Percentiles rank a stretch among this genome's conserved stretches.
Conservation (phyloP, 345 rosid species). For the Rhodomyrtus tomentosa region DNA sequence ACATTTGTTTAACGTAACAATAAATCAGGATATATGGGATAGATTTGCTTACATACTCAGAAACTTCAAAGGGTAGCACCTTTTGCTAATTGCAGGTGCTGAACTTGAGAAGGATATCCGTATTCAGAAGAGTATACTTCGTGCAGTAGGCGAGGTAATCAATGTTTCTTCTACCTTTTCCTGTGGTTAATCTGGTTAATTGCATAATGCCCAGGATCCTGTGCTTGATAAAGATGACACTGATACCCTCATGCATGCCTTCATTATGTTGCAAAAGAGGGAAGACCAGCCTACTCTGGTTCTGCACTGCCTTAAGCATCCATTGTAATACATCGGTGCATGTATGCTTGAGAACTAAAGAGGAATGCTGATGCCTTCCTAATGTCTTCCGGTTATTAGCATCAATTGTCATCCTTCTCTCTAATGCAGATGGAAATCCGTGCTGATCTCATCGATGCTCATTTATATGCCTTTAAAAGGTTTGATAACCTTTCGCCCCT, state of each 20-base stretch:
- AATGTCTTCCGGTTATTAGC: not conserved
- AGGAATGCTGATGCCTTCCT: not conserved
- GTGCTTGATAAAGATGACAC: not conserved
- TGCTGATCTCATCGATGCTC: slow-evolving; percentile 95
- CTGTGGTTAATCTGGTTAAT: not conserved
- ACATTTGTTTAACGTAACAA: not conserved
- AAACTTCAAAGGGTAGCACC: slow-evolving; percentile 1
- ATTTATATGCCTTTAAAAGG: slow-evolving; percentile 97
- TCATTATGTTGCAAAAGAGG: not conserved
- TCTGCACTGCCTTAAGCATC: not conserved
- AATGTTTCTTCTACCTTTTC: not conserved
- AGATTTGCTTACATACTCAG: not conserved
- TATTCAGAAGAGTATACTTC: slow-evolving; percentile 58
- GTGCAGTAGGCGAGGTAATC: slow-evolving; percentile 80
- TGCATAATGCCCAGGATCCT: not conserved
- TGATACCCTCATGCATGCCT: not conserved
- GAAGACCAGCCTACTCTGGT: not conserved
- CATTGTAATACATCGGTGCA: not conserved
- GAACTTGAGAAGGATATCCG: slow-evolving; percentile 80
- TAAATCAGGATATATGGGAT: not conserved
- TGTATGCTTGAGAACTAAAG: not conserved
- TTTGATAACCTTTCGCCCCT: slow-evolving; percentile 11
- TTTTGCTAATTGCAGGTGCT: slow-evolving; percentile 31
- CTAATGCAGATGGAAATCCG: slow-evolving; percentile 72
- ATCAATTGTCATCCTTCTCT: not conserved